A percentile compares a stretch with the other conserved stretches of the same genome.
phyloP scores from a whole-genome alignment of 75 land plant species.

The Azolla pinnata region DNA sequence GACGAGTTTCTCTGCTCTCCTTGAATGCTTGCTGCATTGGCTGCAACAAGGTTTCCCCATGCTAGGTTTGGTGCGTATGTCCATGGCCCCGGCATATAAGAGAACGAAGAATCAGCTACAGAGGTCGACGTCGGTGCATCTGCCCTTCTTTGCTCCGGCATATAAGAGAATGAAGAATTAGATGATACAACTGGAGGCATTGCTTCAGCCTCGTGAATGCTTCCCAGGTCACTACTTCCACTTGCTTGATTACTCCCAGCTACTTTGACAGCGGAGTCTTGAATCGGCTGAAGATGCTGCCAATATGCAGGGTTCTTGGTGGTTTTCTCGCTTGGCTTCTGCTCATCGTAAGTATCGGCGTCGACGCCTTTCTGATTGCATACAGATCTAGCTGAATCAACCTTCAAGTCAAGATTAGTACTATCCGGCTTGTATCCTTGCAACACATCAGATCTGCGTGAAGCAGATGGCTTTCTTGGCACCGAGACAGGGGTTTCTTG shows the following conservation, averaged over 20 bases:
- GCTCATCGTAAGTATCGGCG: neutral
- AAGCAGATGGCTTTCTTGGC: slow-evolving; percentile 3
- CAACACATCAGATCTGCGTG: neutral
- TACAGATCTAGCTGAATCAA: neutral
- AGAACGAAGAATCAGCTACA: no score
- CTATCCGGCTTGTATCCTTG: slow-evolving; percentile 22
- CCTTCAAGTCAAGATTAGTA: neutral
- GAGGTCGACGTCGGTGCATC: no score
- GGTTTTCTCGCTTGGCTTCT: neutral
- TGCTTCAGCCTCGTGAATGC: no score
- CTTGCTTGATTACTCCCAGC: neutral
- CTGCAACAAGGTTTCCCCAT: no score
- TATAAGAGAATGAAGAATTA: no score
- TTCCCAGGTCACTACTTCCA: no score
- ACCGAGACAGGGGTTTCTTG: slow-evolving; percentile 38
- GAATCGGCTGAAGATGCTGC: neutral
- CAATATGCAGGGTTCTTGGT: neutral
- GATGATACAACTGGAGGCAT: no score
- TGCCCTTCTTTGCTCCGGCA: no score
- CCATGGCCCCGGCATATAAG: no score
- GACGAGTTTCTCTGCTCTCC: neutral
- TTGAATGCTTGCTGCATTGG: slow-evolving; percentile 2
- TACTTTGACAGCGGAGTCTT: no score
- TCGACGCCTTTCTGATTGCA: neutral
- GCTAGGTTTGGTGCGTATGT: no score